phyloP scores from a whole-genome alignment of 73 alveolate species.

The Paramecium caudatum region DNA sequence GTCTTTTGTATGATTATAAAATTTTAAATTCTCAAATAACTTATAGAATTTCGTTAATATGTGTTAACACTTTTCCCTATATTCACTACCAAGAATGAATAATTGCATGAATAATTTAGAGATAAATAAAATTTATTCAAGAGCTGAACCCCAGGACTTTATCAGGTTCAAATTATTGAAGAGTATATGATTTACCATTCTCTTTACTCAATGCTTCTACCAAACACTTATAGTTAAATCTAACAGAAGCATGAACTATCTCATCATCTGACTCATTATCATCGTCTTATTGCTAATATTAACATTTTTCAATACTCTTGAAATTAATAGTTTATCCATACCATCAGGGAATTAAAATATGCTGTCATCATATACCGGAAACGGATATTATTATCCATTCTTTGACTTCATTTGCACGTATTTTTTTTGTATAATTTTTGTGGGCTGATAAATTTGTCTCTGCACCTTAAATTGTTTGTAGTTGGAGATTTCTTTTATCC shows the following conservation, averaged over 20 bases:
- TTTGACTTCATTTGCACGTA: background rate
- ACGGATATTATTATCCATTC: background rate
- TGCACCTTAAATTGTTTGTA: background rate
- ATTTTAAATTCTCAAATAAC: too few relatives aligned
- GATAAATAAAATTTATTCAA: too few relatives aligned
- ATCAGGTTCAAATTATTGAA: too few relatives aligned
- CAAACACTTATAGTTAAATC: background rate
- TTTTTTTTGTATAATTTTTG: background rate
- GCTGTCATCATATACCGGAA: background rate
- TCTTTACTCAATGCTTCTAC: conserved; percentile 15
- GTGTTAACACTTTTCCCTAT: too few relatives aligned
- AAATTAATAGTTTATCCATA: background rate
- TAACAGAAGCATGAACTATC: background rate
- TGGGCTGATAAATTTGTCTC: background rate
- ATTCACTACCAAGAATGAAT: too few relatives aligned
- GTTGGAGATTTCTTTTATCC: conserved; percentile 4
- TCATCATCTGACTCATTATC: conserved; percentile 59
- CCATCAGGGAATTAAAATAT: background rate
- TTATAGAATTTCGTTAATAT: too few relatives aligned
- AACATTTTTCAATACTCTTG: background rate
- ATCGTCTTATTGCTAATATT: conserved; percentile 25
- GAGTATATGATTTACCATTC: too few relatives aligned
- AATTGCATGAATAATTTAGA: too few relatives aligned
- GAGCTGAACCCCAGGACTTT: too few relatives aligned
- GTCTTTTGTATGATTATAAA: too few relatives aligned